Evolutionary conservation across 2,329 filamentous ascomycete genomes (phyloP).

Genomic region (Aspergillus felis): DNA sequence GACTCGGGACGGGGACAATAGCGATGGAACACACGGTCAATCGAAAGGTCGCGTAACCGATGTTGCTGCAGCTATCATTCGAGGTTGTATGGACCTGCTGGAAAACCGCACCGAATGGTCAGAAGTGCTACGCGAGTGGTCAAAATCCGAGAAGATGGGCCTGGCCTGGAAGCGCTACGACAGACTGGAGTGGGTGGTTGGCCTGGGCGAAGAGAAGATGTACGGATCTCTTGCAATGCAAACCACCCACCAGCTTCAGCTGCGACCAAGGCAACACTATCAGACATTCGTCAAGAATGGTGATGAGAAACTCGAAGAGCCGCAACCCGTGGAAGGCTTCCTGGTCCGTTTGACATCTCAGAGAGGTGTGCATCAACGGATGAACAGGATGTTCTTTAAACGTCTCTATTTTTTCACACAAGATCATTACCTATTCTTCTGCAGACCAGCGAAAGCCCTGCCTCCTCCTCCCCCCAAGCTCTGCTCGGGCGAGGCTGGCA

Average conservation of each 20-base stretch:
- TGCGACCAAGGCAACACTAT: conserved; percentile 63
- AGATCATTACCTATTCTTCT: conserved; percentile 61
- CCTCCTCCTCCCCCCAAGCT: conserved; percentile 58
- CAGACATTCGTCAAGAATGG: conserved; percentile 47
- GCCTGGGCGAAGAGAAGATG: conserved; percentile 63
- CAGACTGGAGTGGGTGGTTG: conserved; percentile 64
- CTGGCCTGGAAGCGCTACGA: conserved; percentile 68
- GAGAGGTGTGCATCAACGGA: conserved; percentile 53
- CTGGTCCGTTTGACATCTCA: conserved; percentile 62
- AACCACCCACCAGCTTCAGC: conserved; percentile 61
- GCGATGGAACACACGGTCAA: conserved; percentile 39
- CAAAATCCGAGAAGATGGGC: conserved; percentile 55
- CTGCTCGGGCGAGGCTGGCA: conserved; percentile 38
- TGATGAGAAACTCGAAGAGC: conserved; percentile 49
- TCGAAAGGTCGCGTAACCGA: conserved; percentile 48
- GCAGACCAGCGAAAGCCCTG: conserved; percentile 55
- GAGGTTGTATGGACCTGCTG: conserved; percentile 57
- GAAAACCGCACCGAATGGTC: conserved; percentile 55
- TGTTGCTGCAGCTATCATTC: conserved; percentile 54
- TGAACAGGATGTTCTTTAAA: conserved; percentile 62
- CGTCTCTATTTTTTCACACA: conserved; percentile 62
- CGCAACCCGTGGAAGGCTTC: conserved; percentile 62
- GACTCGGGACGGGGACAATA: conserved; percentile 39
- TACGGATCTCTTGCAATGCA: conserved; percentile 66
- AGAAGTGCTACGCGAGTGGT: conserved; percentile 58